Conservation (phyloP, 164 flowering plant genomes). For the Protea cynaroides region DNA sequence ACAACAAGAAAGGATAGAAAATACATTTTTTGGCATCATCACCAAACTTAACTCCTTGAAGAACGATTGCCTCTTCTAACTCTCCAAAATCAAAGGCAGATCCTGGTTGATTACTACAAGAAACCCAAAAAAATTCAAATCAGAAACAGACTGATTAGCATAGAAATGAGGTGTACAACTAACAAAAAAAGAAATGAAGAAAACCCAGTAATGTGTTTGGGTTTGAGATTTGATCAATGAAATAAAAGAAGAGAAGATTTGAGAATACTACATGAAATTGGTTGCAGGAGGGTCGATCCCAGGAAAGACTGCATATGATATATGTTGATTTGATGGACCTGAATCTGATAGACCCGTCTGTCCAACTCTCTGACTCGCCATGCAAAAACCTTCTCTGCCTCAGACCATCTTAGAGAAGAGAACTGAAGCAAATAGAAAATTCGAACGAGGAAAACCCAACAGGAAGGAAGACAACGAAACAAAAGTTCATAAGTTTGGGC, state of each 20-base stretch:
- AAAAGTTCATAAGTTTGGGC: slow-evolving; percentile 32
- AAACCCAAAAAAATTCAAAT: slow-evolving; percentile 12
- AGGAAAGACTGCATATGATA: slow-evolving; percentile 51
- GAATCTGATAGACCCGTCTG: slow-evolving; percentile 61
- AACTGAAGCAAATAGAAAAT: background rate
- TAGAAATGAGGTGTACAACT: background rate
- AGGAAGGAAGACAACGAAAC: slow-evolving; percentile 7
- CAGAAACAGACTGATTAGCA: slow-evolving; percentile 6
- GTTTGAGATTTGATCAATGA: background rate
- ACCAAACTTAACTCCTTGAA: slow-evolving; percentile 61
- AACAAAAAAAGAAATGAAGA: slow-evolving; percentile 1
- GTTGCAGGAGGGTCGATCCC: slow-evolving; percentile 39
- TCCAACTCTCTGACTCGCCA: slow-evolving; percentile 72
- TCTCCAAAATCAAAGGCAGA: slow-evolving; percentile 87
- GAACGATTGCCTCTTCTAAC: slow-evolving; percentile 83
- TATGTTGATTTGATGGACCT: slow-evolving; percentile 52
- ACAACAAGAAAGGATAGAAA: slow-evolving; percentile 16
- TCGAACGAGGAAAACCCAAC: slow-evolving; percentile 1
- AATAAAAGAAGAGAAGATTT: background rate
- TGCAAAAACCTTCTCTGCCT: slow-evolving; percentile 42
- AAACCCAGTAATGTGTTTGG: background rate
- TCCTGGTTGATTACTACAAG: slow-evolving; percentile 64
- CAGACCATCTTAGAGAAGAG: slow-evolving; percentile 23
- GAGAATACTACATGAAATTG: slow-evolving; percentile 42
- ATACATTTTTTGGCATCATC: slow-evolving; percentile 74